Conservation (phyloP, 306 rosid genomes). For the Spatholobus suberectus region DNA sequence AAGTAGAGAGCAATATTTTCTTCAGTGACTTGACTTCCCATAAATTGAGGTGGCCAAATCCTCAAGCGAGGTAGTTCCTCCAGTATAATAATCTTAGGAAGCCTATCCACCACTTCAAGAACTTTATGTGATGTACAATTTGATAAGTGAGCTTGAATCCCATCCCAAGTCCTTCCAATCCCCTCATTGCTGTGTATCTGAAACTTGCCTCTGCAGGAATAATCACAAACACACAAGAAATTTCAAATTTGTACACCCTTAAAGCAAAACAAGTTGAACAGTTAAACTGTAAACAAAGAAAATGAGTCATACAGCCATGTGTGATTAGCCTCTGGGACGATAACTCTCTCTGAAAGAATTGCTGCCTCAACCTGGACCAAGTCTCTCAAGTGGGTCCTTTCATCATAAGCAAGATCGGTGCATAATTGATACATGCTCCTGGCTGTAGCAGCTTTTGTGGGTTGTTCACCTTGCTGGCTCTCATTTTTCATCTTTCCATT, state of each 20-base stretch:
- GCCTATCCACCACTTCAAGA: conserved; percentile 36
- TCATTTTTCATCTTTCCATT: background rate
- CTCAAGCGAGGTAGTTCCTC: conserved; percentile 53
- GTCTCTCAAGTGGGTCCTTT: conserved; percentile 10
- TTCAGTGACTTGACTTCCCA: conserved; percentile 27
- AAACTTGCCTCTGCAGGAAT: conserved; percentile 53
- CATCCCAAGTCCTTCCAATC: conserved; percentile 19
- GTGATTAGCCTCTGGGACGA: conserved; percentile 22
- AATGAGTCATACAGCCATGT: conserved; percentile 47
- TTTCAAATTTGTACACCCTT: background rate
- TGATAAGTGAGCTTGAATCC: conserved; percentile 56
- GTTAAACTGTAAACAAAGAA: conserved; percentile 17
- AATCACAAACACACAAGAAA: conserved; percentile 12
- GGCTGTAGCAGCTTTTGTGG: background rate
- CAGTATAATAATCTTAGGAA: conserved; percentile 42
- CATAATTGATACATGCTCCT: background rate
- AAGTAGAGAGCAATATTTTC: conserved; percentile 49
- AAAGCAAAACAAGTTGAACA: background rate
- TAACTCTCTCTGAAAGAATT: background rate
- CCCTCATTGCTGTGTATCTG: conserved; percentile 28
- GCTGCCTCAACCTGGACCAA: background rate
- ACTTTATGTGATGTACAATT: conserved; percentile 34
- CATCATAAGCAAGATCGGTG: conserved; percentile 10
- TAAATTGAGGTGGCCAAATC: conserved; percentile 50
- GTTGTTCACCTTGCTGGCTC: conserved; percentile 7